Conservation (phyloP, 306 rosid species). For the Cucumis melo region DNA sequence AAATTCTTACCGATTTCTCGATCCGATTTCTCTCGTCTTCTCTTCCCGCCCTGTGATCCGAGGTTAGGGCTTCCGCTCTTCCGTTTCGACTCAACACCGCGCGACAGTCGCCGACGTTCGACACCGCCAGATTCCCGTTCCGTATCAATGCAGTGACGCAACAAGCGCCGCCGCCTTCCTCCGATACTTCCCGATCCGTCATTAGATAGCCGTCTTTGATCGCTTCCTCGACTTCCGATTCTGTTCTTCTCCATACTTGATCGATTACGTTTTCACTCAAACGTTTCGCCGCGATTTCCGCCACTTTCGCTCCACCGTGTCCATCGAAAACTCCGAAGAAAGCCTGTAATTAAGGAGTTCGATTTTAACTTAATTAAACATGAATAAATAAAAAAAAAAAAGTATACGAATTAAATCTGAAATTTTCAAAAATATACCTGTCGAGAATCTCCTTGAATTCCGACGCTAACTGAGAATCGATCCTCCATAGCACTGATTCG, state of each 20-base stretch:
- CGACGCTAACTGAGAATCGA: constrained; percentile 32
- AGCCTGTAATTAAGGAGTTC: constrained; percentile 9
- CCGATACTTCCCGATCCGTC: constrained; percentile 23
- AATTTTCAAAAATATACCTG: constrained; percentile 21
- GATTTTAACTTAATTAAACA: too few relatives aligned
- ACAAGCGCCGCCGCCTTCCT: constrained; percentile 32
- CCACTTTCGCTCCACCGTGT: constrained; percentile 40
- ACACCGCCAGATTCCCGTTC: constrained; percentile 26
- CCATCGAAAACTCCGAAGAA: constrained; percentile 48
- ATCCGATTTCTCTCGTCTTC: constrained; percentile 27
- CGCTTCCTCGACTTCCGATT: constrained; percentile 20
- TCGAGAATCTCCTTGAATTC: constrained; percentile 19
- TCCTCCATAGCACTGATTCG: constrained; percentile 22
- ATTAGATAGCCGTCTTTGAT: constrained; percentile 25
- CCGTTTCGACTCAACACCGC: constrained; percentile 40
- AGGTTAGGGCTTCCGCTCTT: constrained; percentile 34
- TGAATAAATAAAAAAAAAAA: neutral
- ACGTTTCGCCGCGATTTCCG: constrained; percentile 34
- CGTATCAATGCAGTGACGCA: constrained; percentile 31
- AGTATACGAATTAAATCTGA: neutral
- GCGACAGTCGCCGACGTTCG: constrained; percentile 44
- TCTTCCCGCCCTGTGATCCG: constrained; percentile 29
- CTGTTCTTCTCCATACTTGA: constrained; percentile 10
- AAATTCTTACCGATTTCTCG: constrained; percentile 23
- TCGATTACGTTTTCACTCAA: constrained; percentile 19